These are phyloP conservation scores for Phaeolepiota aurea DNA, from an alignment of 768 basidiomycete species.

Conservation along the genomic window DNA sequence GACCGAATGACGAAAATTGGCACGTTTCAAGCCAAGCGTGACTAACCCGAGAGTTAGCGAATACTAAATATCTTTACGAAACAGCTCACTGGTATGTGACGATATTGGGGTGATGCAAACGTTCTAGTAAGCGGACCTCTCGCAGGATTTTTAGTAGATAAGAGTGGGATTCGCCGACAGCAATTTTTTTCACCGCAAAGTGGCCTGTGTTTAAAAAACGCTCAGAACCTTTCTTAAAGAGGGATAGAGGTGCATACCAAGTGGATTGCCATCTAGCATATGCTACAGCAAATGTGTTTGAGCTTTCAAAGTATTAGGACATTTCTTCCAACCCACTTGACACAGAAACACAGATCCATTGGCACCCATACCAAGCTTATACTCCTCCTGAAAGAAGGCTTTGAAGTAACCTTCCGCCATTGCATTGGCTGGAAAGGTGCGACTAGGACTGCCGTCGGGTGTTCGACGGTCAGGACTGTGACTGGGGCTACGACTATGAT, in stretches of 20 bases:
- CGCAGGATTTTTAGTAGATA: constrained; percentile 78
- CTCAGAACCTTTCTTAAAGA: constrained; percentile 4
- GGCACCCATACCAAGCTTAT: constrained; percentile 88
- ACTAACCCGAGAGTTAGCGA: constrained; percentile 16
- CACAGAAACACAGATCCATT: constrained; percentile 88
- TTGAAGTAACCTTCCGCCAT: constrained; percentile 93
- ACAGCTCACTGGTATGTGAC: constrained; percentile 71
- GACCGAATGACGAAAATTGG: constrained; percentile 85
- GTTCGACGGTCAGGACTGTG: constrained; percentile 5
- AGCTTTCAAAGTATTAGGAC: background rate
- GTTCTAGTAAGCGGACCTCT: constrained; percentile 83
- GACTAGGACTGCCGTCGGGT: constrained; percentile 14
- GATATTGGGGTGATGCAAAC: constrained; percentile 86
- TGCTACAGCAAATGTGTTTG: constrained; percentile 38
- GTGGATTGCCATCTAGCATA: constrained; percentile 76
- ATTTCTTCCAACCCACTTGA: constrained; percentile 50
- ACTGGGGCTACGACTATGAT: constrained; percentile 6
- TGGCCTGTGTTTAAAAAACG: constrained; percentile 36
- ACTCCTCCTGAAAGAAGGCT: constrained; percentile 88
- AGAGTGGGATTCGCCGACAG: constrained; percentile 83
- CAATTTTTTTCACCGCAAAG: constrained; percentile 96
- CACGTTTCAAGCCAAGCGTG: constrained; percentile 88
- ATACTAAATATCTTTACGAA: background rate
- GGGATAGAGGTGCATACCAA: constrained; percentile 46
- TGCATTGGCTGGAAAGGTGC: constrained; percentile 53